A percentile compares a stretch with the other conserved stretches of the same genome.
Conservation (phyloP, 257 asterid species). For the Verbena officinalis region DNA sequence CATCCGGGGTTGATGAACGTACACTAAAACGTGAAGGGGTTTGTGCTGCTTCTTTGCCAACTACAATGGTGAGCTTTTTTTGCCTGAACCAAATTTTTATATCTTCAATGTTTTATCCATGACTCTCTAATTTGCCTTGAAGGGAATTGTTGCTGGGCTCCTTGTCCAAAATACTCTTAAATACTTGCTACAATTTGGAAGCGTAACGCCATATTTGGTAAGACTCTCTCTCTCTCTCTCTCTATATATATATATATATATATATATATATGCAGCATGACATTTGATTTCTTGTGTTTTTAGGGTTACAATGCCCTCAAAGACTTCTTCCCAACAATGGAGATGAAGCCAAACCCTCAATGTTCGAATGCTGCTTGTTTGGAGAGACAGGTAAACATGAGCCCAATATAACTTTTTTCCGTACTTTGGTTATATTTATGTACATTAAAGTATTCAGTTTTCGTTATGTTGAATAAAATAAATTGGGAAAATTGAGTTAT, state of each 20-base stretch:
- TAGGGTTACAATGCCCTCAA: conserved; percentile 98
- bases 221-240: conserved; percentile 18
- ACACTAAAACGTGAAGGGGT: conserved; percentile 98
- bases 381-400: conserved; percentile 83
- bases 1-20: conserved; percentile 96
- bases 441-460: neutral
- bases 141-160: conserved; percentile 99
- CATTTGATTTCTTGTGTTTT: conserved; percentile 28
- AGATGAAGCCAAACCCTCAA: conserved; percentile 96
- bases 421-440: neutral
- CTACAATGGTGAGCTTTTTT: conserved; percentile 77
- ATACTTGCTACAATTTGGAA: conserved; percentile 88
- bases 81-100: conserved; percentile 16
- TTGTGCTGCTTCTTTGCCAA: conserved; percentile 99
- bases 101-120: neutral
- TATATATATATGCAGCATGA: neutral
- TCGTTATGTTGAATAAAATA: conserved; percentile 13
- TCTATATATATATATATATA: too few species aligned
- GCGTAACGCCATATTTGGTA: conserved; percentile 93
- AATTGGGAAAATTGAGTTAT: too few species aligned
- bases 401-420: conserved; percentile 15
- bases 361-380: conserved; percentile 94
- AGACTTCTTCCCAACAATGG: conserved; percentile 96
- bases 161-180: conserved; percentile 95
- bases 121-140: conserved; percentile 32